Evolutionary conservation across 169 alveolate species (phyloP).

Genomic region (Amoebophrya sp.): DNA sequence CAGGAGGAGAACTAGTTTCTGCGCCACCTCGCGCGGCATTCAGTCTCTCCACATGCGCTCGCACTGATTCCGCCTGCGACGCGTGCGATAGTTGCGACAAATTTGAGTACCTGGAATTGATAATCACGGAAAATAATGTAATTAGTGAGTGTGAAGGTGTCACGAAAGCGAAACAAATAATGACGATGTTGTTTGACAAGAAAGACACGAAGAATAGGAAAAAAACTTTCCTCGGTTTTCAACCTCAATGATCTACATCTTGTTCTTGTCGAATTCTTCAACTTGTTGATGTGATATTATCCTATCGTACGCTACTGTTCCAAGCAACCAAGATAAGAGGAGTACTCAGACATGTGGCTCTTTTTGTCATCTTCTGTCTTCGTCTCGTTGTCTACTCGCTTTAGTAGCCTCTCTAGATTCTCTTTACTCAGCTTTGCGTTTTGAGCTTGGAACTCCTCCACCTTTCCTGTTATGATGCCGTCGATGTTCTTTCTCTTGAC

Average conservation of each 20-base stretch:
- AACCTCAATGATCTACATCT: too few relatives aligned
- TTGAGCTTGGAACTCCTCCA: neutral
- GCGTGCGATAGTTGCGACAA: neutral
- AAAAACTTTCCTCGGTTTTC: too few relatives aligned
- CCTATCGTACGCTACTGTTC: too few relatives aligned
- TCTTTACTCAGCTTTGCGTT: neutral
- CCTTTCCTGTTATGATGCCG: neutral
- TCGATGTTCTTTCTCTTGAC: neutral
- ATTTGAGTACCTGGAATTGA: neutral
- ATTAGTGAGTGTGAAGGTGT: too few relatives aligned
- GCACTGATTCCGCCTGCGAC: neutral
- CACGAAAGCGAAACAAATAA: too few relatives aligned
- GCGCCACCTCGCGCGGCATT: neutral
- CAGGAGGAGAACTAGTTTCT: too few relatives aligned
- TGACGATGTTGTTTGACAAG: too few relatives aligned
- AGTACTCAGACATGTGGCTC: conserved; percentile 23
- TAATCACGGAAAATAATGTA: too few relatives aligned
- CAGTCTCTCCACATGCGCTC: neutral
- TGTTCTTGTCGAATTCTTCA: too few relatives aligned
- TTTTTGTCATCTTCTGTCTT: neutral
- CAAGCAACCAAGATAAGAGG: too few relatives aligned
- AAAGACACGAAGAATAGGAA: too few relatives aligned
- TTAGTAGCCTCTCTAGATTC: neutral
- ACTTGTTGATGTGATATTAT: too few relatives aligned
- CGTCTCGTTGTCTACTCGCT: neutral